These are phyloP conservation scores for Candida methanosorbosa DNA, from an alignment of 805 yeast species.

Conservation along the genomic window DNA sequence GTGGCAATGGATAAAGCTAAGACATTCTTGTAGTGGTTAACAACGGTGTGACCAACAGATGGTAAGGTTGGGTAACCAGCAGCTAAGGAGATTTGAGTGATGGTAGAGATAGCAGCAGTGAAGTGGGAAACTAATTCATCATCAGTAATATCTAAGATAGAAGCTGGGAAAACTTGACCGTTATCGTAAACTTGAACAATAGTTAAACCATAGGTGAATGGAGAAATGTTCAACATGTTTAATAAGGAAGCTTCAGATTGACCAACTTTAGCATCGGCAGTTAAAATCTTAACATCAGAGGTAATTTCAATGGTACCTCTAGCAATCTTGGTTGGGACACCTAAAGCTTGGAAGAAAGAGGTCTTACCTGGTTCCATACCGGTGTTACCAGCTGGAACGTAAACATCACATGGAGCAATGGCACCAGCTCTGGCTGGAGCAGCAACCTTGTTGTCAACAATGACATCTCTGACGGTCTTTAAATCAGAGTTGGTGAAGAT, in stretches of 20 bases:
- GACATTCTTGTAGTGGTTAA: slow-evolving; percentile 99
- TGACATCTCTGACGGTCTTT: slow-evolving; percentile 82
- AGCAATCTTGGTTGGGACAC: slow-evolving; percentile 99
- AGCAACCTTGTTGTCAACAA: slow-evolving; percentile 91
- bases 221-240: slow-evolving; percentile 99
- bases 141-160: slow-evolving; percentile 97
- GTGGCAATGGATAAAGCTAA: slow-evolving; percentile 97
- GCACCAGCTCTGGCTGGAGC: slow-evolving; percentile 99
- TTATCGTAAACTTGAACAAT: slow-evolving; percentile 96
- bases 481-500: slow-evolving; percentile 97
- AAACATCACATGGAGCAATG: slow-evolving; percentile 95
- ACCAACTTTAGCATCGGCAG: slow-evolving; percentile 84
- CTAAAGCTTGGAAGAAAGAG: slow-evolving; percentile 99
- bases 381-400: slow-evolving; percentile 98
- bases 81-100: slow-evolving; percentile 95
- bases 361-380: slow-evolving; percentile 99
- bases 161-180: slow-evolving; percentile 96
- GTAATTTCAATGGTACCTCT: slow-evolving; percentile 99
- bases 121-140: slow-evolving; percentile 92
- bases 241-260: slow-evolving; percentile 98
- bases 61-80: slow-evolving; percentile 99
- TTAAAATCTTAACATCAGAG: slow-evolving; percentile 92
- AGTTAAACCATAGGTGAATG: slow-evolving; percentile 98
- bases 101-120: slow-evolving; percentile 83
- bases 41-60: slow-evolving; percentile 96